Base-by-base conservation (phyloP, 768 basidiomycete genomes). In the Collybia sp. region DNA sequence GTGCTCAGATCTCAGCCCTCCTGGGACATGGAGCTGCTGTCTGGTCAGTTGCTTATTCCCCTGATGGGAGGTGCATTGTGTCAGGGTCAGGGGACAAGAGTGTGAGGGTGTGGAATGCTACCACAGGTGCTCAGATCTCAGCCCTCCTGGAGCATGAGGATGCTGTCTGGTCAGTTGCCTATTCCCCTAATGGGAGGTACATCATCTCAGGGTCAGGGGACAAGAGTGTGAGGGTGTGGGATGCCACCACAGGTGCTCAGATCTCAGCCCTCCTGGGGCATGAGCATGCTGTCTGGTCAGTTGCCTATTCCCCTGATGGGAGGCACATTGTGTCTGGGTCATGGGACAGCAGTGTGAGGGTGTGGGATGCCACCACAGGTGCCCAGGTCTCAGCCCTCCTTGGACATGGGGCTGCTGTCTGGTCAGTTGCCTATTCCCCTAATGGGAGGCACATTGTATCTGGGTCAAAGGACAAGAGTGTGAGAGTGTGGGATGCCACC, bases 111-210 rank as follows among this genome's bases (percentile, higher is more conserved):
- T 50, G 46, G 46, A 19, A 48, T 43, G 42, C 35, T 12, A 30
- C 16, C 16, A 43, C 46, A 16, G 46, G 46, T 13, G 15, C n/a
- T 15, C 8, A 15, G 18, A 34, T 16, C 8, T 48, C 30, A n/a
- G 34, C 37, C 13, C 40, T 46, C 12, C 4, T 36, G 47, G 59
- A 55, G 16, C 58, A 61, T 34, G 33, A 47, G 4, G 48, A 48
- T 34, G 37, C 19, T 9, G 54, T 63, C 19, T 45, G 38, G 6
- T 50, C 51, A 25, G 52, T 60, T 8, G 53, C 57, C 11, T 62
- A 57, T 50, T 64, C 65, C 12, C 65, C 59, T 2, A 58, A 63
- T 42, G 62, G 55, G 9, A 48, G 15, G 10, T n/a, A 33, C 12
- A 40, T 65, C 36, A 54, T 53, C n/a, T 46, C 49, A 18, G 45